Evolutionary conservation across 441 rosid genomes (phyloP), one percentile per base, ranked within the genome.

Genomic region (Gossypium gossypioides): DNA sequence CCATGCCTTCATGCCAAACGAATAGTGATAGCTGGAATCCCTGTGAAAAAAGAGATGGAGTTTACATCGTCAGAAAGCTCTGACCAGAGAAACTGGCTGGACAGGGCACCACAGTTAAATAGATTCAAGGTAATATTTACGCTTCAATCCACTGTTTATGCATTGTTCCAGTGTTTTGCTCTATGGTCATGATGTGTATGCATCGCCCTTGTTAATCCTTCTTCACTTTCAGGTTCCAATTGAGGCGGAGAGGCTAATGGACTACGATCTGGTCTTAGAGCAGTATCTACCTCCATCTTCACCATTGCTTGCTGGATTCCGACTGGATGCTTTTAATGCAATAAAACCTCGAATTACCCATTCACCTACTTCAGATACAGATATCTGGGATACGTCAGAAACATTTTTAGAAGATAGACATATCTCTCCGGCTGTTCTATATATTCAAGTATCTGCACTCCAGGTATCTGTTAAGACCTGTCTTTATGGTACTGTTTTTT

Each of bases 1-100:
- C 92, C 93, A 21, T 92, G 95, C 79, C 85, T 95, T 80, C 99
- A 95, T 84, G 98, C 98, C 52, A 88, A 79, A 82, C 84, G 93
- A 76, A 85, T 95, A 71, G 48, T 95, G 51, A 87, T 95, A 34
- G 84, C 81, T 54, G 99, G 97, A 84, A 88, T 67, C 75, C 81
- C 87, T 3, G 89, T 85, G 70, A 86, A 73, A 75, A 62, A 73
- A 19, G 92, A 87, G 74, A 70, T 70, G 60, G 88, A 68, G 18
- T 82, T 72, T 55, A 60, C 83, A 72, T 68, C 82, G 68, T 72
- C 85, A 9, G 88, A 83, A 77, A 82, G 82, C 58, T 59, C 87
- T 56, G 97, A 88, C 72, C 87, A 87, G 72, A 87, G 80, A 76
- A 84, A 79, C 84, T 90, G 86, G 89, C 78, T 91, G 69, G 99